Base-by-base conservation (phyloP, 2,329 filamentous ascomycete genomes). In the Penicillium oxalicum region DNA sequence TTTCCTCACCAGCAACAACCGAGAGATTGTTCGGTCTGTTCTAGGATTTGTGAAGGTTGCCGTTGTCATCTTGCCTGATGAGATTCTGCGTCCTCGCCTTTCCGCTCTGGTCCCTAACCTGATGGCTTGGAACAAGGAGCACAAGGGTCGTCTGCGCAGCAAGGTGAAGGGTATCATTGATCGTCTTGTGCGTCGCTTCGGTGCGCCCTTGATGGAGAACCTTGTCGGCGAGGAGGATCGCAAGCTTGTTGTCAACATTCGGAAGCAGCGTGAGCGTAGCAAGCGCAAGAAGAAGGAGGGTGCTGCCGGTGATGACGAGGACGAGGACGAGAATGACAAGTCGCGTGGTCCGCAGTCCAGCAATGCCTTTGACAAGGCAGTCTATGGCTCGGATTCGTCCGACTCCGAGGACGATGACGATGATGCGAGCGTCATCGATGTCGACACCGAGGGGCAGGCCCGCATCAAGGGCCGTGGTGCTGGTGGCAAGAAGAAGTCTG, bases 131-230 rank as follows among this genome's bases (percentile, higher is more conserved):
- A 91, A 87, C 65, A 89, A 96, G 69, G 93, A 98, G 71, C 94
- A 98, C 76, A 97, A 97, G 74, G 90, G 90, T 9, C 90, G 95
- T 66, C 93, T 98, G 74, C 89, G 91, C 63, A 85, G 88, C 43
- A 98, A 97, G 76, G 91, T 98, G 59, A 97, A 96, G 81, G 91
- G 96, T 65, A 97, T 98, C 55, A 75, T 98, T 12, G 93, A 98
- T 73, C 83, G 93, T 45, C 89, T 96, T 79, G 86, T 97, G 24
- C 83, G 91, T 41, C 83, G 91, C 48, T 97, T 96, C 64, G 91
- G 93, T 41, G 86, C 87, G 40, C 86, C 91, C 2, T 71, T 82
- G 28, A 81, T 98, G 9, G 88, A 93, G 70, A 81, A 81, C 56
- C 77, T 87, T 67, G 91, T 88, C 50, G 91, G 91, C 3, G 88